phyloP scores from a whole-genome alignment of 148 eudicot genomes.

The Arbutus unedo region DNA sequence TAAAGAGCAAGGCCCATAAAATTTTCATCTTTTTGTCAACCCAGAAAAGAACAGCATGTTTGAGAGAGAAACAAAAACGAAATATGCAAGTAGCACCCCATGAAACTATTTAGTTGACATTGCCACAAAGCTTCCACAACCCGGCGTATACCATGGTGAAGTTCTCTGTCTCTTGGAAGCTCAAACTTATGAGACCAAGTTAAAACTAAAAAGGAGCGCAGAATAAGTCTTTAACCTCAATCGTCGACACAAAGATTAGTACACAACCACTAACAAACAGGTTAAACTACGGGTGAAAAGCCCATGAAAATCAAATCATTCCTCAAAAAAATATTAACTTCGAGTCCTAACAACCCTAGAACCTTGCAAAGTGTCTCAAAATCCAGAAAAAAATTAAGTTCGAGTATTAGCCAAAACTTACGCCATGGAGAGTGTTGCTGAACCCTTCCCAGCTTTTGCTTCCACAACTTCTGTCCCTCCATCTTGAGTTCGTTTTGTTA shows the following conservation, averaged over 20 bases:
- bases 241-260: background rate
- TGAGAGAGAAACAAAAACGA: background rate
- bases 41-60: slow-evolving; percentile 1
- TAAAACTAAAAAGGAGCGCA: background rate
- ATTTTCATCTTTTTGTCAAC: too few relatives aligned
- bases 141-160: background rate
- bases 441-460: slow-evolving; percentile 99
- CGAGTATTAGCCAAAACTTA: slow-evolving; percentile 37
- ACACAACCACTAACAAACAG: background rate
- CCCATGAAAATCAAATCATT: slow-evolving; percentile 5
- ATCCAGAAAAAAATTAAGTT: background rate
- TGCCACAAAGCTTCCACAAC: background rate
- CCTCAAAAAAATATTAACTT: background rate
- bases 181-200: background rate
- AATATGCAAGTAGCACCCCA: background rate
- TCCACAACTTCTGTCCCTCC: slow-evolving; percentile 97
- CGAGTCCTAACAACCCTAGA: background rate
- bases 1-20: background rate
- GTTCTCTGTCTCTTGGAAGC: background rate
- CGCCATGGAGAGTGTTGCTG: slow-evolving; percentile 99
- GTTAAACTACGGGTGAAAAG: background rate
- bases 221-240: background rate
- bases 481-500: slow-evolving; percentile 90
- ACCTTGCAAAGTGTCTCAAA: background rate
- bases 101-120: background rate